Conservation (phyloP, 768 basidiomycete species). For the Xanthoconium purpureum region DNA sequence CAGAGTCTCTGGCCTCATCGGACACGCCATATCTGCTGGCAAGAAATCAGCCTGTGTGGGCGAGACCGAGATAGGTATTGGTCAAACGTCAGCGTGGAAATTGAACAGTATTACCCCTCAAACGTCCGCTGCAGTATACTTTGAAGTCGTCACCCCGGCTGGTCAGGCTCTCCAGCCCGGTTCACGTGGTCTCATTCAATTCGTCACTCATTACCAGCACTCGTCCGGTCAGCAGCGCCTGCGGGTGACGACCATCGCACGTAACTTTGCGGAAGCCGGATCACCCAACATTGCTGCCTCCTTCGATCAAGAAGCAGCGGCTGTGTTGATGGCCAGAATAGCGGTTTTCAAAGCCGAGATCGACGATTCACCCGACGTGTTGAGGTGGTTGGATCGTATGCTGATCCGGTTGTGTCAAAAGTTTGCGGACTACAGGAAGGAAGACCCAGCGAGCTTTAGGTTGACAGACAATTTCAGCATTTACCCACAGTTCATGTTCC, state of each 20-base stretch:
- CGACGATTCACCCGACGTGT: constrained; percentile 94
- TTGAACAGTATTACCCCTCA: constrained; percentile 86
- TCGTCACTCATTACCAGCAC: constrained; percentile 98
- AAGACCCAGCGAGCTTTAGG: constrained; percentile 92
- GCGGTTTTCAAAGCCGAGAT: constrained; percentile 99
- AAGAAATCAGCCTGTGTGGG: constrained; percentile 97
- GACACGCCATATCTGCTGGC: constrained; percentile 94
- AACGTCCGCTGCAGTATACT: constrained; percentile 90
- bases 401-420: constrained; percentile 98
- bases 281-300: constrained; percentile 88
- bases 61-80: constrained; percentile 98
- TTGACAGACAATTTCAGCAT: constrained; percentile 96
- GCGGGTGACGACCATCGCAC: constrained; percentile 96
- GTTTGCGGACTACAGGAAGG: constrained; percentile 98
- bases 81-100: constrained; percentile 98
- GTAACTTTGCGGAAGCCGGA: constrained; percentile 97
- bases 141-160: constrained; percentile 97
- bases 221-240: constrained; percentile 91
- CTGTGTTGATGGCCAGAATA: constrained; percentile 97
- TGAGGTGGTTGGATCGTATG: constrained; percentile 98
- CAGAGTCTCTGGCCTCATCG: constrained; percentile 96
- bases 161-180: constrained; percentile 89
- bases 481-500: constrained; percentile 99
- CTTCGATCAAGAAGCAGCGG: constrained; percentile 97
- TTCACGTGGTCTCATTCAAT: constrained; percentile 93